These are phyloP conservation scores for Sanghuangporus weigelae DNA, from an alignment of 1,284 basidiomycete species.

Conservation along the genomic window DNA sequence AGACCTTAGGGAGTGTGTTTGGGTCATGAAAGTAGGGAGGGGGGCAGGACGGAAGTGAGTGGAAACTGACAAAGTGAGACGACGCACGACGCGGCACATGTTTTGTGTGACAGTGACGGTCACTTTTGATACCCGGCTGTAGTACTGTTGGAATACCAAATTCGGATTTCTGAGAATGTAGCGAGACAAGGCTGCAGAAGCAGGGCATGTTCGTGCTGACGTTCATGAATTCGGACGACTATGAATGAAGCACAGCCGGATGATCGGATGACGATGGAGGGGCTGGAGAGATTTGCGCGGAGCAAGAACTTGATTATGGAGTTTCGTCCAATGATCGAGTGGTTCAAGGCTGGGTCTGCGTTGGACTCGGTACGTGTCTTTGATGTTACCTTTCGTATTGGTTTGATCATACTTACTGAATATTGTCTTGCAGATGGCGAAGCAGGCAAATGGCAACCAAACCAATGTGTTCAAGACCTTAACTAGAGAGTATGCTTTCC, in stretches of 20 bases:
- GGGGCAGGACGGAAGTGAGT: too few relatives aligned
- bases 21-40: too few relatives aligned
- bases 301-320: constrained; percentile 82
- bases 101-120: too few relatives aligned
- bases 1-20: too few relatives aligned
- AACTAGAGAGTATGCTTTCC: too few relatives aligned
- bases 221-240: constrained; percentile 85
- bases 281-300: constrained; percentile 78
- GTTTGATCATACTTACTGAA: neutral
- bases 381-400: neutral
- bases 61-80: too few relatives aligned
- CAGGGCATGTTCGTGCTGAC: constrained; percentile 93
- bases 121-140: too few relatives aligned
- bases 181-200: constrained; percentile 98
- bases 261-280: constrained; percentile 83
- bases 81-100: too few relatives aligned
- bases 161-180: too few relatives aligned
- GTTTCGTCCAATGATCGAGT: constrained; percentile 86
- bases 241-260: constrained; percentile 80
- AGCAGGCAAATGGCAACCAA: constrained; percentile 42
- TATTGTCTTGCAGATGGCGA: constrained; percentile 37
- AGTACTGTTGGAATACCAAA: too few relatives aligned
- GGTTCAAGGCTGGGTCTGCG: constrained; percentile 92
- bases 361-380: constrained; percentile 60
- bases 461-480: too few relatives aligned